Evolutionary conservation across 768 basidiomycete species (phyloP).

Genomic region (Sarcodon aspratus): DNA sequence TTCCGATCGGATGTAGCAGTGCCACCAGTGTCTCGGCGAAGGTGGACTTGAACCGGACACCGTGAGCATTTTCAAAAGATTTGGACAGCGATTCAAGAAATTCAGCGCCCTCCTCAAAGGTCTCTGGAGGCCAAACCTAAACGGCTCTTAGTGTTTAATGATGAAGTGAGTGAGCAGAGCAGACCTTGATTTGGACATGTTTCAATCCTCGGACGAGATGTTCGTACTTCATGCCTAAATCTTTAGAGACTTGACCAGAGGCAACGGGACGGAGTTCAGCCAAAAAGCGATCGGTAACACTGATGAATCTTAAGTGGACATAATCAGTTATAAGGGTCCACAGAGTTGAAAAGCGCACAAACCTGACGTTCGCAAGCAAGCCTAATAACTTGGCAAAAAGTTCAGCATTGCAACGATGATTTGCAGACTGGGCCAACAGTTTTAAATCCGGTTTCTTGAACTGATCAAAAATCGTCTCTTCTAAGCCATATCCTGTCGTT

Average conservation of each 20-base stretch:
- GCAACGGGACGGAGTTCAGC: constrained; percentile 67
- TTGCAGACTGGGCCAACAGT: constrained; percentile 52
- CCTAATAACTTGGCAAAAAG: constrained; percentile 79
- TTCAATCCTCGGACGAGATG: constrained; percentile 73
- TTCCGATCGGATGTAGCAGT: constrained; percentile 79
- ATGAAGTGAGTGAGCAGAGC: background rate
- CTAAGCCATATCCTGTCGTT: constrained; percentile 65
- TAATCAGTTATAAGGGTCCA: background rate
- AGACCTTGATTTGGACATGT: constrained; percentile 74
- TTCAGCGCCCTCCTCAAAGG: constrained; percentile 88
- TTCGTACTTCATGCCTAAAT: constrained; percentile 74
- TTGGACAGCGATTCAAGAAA: constrained; percentile 79
- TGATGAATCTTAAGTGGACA: constrained; percentile 52
- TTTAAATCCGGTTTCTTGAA: constrained; percentile 65
- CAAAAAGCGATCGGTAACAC: constrained; percentile 87
- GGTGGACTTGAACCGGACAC: constrained; percentile 67
- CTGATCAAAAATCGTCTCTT: constrained; percentile 82
- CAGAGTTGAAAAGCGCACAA: constrained; percentile 13
- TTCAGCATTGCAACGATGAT: constrained; percentile 73
- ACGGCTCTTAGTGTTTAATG: background rate
- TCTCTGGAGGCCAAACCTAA: constrained; percentile 88
- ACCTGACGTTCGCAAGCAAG: constrained; percentile 74
- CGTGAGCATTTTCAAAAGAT: constrained; percentile 77
- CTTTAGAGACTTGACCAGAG: constrained; percentile 68
- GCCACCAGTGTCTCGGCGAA: constrained; percentile 76